Evolutionary conservation across 495 filamentous ascomycete species (phyloP), one percentile per base, ranked within the genome.

Genomic region (Glarea lozoyensis): DNA sequence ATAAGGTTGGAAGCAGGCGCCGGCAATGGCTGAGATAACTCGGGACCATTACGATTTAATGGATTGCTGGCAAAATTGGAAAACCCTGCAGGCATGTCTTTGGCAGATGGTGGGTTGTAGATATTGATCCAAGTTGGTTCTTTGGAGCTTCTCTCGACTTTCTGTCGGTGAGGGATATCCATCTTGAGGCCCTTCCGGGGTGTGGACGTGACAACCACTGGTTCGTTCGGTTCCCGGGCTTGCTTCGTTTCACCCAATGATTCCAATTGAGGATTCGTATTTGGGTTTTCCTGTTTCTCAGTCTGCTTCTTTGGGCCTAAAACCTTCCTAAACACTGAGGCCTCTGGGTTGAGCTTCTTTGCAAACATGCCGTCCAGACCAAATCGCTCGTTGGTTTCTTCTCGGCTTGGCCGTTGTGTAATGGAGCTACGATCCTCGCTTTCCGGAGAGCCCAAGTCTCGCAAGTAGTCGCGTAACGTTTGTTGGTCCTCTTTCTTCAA

Each of bases 331-430:
- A 53, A 48, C 2, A 32, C 22, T 24, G 45, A 42, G 3, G 45
- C 50, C n/a, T 13, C 18, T 20, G 50, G 50, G 36, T 53, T 49
- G 23, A 48, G 11, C 35, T 37, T 37, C 35, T 37, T 37, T 21
- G 5, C 10, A 21, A 7, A 20, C 17, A 19, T 5, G 3, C 3
- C 15, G 5, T 37, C 16, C n/a, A 7, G 17, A 5, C 7, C 35
- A 7, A 4, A 7, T 16, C n/a, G 10, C 6, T 10, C 11, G 4
- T 21, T 37, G 16, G 5, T 6, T 20, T 5, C 35, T 19, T 9
- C 4, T 20, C 10, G 19, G 15, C 17, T 21, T 21, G 17, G 17
- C 11, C 4, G 9, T 37, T 16, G 35, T 12, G 32, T 21, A 13
- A 1, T 6, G 2, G 13, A 5, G 5, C 10, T 3, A 11, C 38